These are phyloP conservation scores for Hypoxylon fragiforme DNA, from an alignment of 495 filamentous ascomycete genomes.

Conservation along the genomic window DNA sequence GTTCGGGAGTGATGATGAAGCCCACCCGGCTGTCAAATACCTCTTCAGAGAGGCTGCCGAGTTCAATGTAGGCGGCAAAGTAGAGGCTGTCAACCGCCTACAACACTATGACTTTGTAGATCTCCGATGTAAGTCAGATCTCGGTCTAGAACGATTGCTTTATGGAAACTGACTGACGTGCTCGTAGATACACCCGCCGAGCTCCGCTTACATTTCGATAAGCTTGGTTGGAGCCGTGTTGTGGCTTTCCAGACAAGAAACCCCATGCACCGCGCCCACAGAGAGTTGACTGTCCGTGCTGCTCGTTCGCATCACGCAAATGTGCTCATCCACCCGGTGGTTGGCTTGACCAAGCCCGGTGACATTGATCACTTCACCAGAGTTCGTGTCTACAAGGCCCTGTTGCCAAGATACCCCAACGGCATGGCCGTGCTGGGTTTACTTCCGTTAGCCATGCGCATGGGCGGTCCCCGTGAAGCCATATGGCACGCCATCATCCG, in stretches of 20 bases:
- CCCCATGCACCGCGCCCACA: conserved; percentile 98
- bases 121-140: conserved; percentile 71
- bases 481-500: conserved; percentile 99
- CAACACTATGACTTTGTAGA: conserved; percentile 99
- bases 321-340: conserved; percentile 98
- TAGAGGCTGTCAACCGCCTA: conserved; percentile 89
- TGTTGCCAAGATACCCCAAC: conserved; percentile 96
- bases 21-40: conserved; percentile 91
- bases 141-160: background rate
- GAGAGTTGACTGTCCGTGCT: conserved; percentile 95
- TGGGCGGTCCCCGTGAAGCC: conserved; percentile 97
- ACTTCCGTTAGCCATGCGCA: conserved; percentile 95
- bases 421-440: conserved; percentile 98
- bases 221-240: conserved; percentile 94
- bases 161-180: conserved; percentile 13
- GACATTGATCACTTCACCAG: conserved; percentile 99
- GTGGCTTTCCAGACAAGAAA: conserved; percentile 99
- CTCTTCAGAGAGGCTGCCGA: conserved; percentile 78
- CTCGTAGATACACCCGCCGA: conserved; percentile 85
- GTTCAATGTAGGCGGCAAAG: conserved; percentile 91
- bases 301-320: conserved; percentile 94
- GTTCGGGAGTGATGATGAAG: conserved; percentile 87
- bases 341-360: conserved; percentile 96
- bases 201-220: conserved; percentile 94
- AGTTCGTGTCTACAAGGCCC: conserved; percentile 95